Conservation (phyloP, 2,329 filamentous ascomycete species). For the Penicillium sp. region DNA sequence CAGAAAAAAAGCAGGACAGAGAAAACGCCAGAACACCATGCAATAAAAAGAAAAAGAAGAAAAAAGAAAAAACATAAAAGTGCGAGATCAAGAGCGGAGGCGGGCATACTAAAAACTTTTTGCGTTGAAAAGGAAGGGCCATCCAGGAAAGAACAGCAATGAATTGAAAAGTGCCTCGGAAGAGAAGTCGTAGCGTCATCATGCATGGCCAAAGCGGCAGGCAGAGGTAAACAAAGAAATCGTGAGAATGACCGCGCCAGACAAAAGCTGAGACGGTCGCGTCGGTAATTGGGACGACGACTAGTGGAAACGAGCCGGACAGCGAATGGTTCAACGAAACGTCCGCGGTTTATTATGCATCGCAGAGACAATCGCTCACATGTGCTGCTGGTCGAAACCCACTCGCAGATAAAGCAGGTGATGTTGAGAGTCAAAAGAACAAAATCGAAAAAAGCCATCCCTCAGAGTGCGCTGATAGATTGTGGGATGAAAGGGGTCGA, state of each 20-base stretch:
- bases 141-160: constrained; percentile 13
- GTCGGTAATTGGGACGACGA: constrained; percentile 19
- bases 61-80: constrained; percentile 1
- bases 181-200: constrained; percentile 23
- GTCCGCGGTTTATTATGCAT: constrained; percentile 39
- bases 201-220: constrained; percentile 19
- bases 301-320: not conserved
- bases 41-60: constrained; percentile 10
- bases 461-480: constrained; percentile 21
- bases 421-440: not conserved
- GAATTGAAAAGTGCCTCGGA: constrained; percentile 28
- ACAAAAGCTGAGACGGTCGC: constrained; percentile 7
- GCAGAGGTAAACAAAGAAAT: constrained; percentile 2
- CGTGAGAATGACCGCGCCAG: constrained; percentile 11
- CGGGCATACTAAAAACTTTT: constrained; percentile 24
- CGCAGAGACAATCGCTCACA: constrained; percentile 26
- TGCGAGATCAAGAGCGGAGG: constrained; percentile 14
- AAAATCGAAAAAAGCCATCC: not conserved
- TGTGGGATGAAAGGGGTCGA: constrained; percentile 12
- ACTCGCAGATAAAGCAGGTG: constrained; percentile 1
- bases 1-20: constrained; percentile 12
- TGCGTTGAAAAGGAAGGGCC: constrained; percentile 15
- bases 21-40: constrained; percentile 26
- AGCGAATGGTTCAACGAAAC: constrained; percentile 12
- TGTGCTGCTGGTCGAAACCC: constrained; percentile 9